Percentiles rank a stretch among this genome's conserved stretches.
phyloP scores from a whole-genome alignment of 331 rosid genomes.

The Arachis monticola region DNA sequence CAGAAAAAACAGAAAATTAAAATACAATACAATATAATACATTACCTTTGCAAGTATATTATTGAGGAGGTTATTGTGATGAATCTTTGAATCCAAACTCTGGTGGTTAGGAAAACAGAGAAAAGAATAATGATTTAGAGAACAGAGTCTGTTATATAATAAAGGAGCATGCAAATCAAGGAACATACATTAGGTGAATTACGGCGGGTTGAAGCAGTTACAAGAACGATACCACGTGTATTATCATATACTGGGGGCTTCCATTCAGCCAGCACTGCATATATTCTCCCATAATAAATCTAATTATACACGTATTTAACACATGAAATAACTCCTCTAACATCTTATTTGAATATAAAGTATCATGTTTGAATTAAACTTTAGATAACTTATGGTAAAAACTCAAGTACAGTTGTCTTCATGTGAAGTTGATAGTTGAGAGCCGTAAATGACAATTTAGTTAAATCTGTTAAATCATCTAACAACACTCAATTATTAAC shows the following conservation, averaged over 20 bases:
- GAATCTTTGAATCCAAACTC: conserved; percentile 96
- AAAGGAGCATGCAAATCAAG: conserved; percentile 35
- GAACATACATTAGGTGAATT: conserved; percentile 90
- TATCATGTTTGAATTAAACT: too few relatives aligned
- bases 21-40: not conserved
- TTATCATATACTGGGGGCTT: conserved; percentile 95
- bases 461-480: too few relatives aligned
- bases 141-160: conserved; percentile 11
- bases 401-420: too few relatives aligned
- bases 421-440: too few relatives aligned
- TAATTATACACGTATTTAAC: too few relatives aligned
- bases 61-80: conserved; percentile 90
- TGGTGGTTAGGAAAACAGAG: conserved; percentile 38
- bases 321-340: too few relatives aligned
- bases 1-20: not conserved
- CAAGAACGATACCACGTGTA: conserved; percentile 70
- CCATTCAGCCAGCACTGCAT: conserved; percentile 93
- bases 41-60: conserved; percentile 94
- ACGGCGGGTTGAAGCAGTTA: conserved; percentile 88
- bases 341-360: too few relatives aligned
- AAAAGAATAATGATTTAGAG: conserved; percentile 21
- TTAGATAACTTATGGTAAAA: too few relatives aligned
- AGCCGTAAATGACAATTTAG: too few relatives aligned
- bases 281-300: not conserved
- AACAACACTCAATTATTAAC: too few relatives aligned